phyloP scores from a whole-genome alignment of 495 filamentous ascomycete species.

The Delitschia confertaspora region DNA sequence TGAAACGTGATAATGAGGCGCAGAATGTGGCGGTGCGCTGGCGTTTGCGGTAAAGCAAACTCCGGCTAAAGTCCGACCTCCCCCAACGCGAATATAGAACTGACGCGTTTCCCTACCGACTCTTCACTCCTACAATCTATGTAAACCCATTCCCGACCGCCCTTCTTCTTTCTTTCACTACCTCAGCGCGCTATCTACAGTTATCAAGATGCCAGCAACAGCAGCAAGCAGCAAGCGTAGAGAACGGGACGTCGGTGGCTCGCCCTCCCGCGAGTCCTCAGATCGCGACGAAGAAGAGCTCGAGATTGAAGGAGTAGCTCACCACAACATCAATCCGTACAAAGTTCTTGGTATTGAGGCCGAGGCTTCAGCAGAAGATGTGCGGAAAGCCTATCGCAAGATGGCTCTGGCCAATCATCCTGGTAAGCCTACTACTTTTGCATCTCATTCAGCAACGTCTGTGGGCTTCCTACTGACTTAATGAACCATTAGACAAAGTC shows the following conservation, averaged over 20 bases:
- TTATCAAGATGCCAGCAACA: conserved; percentile 1
- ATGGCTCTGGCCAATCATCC: conserved; percentile 38
- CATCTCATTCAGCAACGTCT: neutral
- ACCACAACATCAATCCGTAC: conserved; percentile 37
- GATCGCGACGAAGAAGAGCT: conserved; percentile 9
- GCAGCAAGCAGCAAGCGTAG: neutral
- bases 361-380: conserved; percentile 31
- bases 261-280: conserved; percentile 5
- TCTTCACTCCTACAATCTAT: too few relatives aligned
- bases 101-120: conserved; percentile 13
- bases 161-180: neutral
- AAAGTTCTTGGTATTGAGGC: conserved; percentile 32
- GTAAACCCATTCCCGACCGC: neutral
- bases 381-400: conserved; percentile 40
- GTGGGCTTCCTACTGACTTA: neutral
- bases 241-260: neutral
- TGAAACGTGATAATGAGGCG: neutral
- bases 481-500: conserved; percentile 57
- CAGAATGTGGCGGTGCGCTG: neutral
- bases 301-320: conserved; percentile 27
- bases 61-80: conserved; percentile 15
- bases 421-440: conserved; percentile 16
- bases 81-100: neutral
- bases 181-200: neutral
- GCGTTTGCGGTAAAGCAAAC: conserved; percentile 13